Conservation (phyloP, 805 yeast genomes). For the Gaillardinia entomophila region DNA sequence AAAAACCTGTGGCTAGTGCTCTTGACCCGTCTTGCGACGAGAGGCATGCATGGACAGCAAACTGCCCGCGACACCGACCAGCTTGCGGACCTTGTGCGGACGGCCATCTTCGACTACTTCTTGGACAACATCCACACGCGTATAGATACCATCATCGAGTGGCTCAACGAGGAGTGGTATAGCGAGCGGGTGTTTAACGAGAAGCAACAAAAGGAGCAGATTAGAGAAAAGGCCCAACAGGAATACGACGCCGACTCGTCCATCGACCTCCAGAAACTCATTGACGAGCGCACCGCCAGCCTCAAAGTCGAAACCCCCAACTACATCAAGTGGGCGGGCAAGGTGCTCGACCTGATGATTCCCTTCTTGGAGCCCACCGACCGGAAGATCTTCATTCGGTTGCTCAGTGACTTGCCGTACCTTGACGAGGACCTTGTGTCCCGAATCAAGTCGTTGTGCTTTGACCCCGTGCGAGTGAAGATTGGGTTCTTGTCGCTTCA, state of each 20-base stretch:
- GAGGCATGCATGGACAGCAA: conserved; percentile 53
- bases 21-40: conserved; percentile 69
- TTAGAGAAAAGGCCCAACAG: conserved; percentile 9
- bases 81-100: conserved; percentile 59
- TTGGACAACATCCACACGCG: conserved; percentile 66
- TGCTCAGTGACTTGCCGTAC: conserved; percentile 83
- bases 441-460: conserved; percentile 66
- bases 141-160: conserved; percentile 72
- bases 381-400: conserved; percentile 71
- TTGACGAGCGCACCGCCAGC: neutral
- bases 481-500: conserved; percentile 81
- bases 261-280: conserved; percentile 9
- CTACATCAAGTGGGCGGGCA: conserved; percentile 66
- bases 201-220: conserved; percentile 15
- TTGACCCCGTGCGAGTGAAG: conserved; percentile 77
- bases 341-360: conserved; percentile 68
- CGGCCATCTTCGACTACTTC: conserved; percentile 66
- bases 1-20: conserved; percentile 73
- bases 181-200: conserved; percentile 44
- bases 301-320: conserved; percentile 30
- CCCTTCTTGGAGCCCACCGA: conserved; percentile 83
- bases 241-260: conserved; percentile 12
- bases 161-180: conserved; percentile 97
- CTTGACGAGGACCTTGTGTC: conserved; percentile 57
- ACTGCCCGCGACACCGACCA: conserved; percentile 26